A percentile compares a stretch with the other conserved stretches of the same genome.
phyloP scores from a whole-genome alignment of 306 rosid genomes.

The Acacia acuminata region DNA sequence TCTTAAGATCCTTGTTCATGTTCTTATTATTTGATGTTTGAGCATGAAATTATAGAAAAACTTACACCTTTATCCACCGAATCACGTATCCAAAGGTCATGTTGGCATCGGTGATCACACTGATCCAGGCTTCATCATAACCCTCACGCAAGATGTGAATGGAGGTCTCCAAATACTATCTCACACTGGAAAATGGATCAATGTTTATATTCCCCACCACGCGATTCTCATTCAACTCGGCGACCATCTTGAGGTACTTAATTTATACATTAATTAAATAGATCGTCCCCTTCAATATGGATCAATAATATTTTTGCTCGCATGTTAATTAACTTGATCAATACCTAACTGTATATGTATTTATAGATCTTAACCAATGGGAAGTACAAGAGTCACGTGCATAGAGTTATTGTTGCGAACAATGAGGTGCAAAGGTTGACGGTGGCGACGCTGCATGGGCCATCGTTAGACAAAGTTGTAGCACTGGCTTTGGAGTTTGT shows the following conservation, averaged over 20 bases:
- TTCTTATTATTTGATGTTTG: no score
- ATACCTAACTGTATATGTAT: not conserved
- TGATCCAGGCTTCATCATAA: slow-evolving; percentile 57
- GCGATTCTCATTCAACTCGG: slow-evolving; percentile 59
- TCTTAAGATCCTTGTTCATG: no score
- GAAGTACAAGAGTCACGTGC: slow-evolving; percentile 63
- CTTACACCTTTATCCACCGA: slow-evolving; percentile 54
- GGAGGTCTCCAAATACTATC: slow-evolving; percentile 62
- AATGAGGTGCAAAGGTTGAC: slow-evolving; percentile 53
- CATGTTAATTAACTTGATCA: not conserved
- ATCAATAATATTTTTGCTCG: not conserved
- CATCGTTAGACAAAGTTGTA: slow-evolving; percentile 44
- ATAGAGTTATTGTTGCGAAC: slow-evolving; percentile 51
- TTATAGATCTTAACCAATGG: slow-evolving; percentile 60
- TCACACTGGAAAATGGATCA: slow-evolving; percentile 52
- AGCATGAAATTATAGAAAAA: no score
- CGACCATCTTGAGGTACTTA: slow-evolving; percentile 63
- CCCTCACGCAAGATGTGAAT: slow-evolving; percentile 53
- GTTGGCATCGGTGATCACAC: slow-evolving; percentile 48
- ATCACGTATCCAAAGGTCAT: slow-evolving; percentile 27
- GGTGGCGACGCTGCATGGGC: slow-evolving; percentile 59
- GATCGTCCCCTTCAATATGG: not conserved
- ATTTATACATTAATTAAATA: not conserved
- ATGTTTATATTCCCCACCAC: slow-evolving; percentile 44
- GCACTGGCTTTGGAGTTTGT: slow-evolving; percentile 47